Conservation (phyloP, 2,329 filamentous ascomycete species). For the Verticillium dahliae region DNA sequence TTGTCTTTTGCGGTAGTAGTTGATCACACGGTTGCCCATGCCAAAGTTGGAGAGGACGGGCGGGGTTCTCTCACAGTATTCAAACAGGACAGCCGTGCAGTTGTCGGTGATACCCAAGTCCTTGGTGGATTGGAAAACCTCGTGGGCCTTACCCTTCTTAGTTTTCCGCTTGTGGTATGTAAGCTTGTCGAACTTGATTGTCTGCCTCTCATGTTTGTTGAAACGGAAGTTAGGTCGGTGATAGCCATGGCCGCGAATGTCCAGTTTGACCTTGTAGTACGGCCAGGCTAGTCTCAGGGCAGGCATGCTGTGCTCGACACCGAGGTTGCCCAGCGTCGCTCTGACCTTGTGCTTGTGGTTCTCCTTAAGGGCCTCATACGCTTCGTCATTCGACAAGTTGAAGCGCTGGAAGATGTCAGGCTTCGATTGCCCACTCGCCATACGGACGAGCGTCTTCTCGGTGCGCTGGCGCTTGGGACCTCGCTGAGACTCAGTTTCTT, state of each 20-base stretch:
- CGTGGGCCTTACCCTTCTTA: slow-evolving; percentile 71
- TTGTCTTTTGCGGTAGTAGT: slow-evolving; percentile 86
- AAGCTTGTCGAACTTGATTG: slow-evolving; percentile 67
- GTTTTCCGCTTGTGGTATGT: slow-evolving; percentile 72
- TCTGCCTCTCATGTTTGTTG: slow-evolving; percentile 57
- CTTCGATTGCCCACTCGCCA: slow-evolving; percentile 62
- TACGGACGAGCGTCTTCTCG: slow-evolving; percentile 55
- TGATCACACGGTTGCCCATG: slow-evolving; percentile 94
- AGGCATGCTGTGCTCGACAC: slow-evolving; percentile 91
- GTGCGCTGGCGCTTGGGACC: slow-evolving; percentile 52
- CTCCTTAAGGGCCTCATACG: slow-evolving; percentile 92
- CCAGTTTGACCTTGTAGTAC: slow-evolving; percentile 85
- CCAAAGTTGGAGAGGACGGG: slow-evolving; percentile 92
- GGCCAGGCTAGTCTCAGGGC: slow-evolving; percentile 89
- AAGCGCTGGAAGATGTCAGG: slow-evolving; percentile 75
- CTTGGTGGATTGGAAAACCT: slow-evolving; percentile 73
- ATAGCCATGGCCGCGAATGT: slow-evolving; percentile 69
- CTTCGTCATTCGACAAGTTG: slow-evolving; percentile 94
- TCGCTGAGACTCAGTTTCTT: slow-evolving; percentile 62
- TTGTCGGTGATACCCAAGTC: slow-evolving; percentile 86
- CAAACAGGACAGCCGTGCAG: slow-evolving; percentile 77
- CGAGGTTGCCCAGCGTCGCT: slow-evolving; percentile 81
- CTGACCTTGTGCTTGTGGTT: slow-evolving; percentile 96
- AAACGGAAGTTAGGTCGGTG: slow-evolving; percentile 76
- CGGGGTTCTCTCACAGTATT: slow-evolving; percentile 93